Conservation (phyloP, 768 basidiomycete species). For the Amanita jacksonii region DNA sequence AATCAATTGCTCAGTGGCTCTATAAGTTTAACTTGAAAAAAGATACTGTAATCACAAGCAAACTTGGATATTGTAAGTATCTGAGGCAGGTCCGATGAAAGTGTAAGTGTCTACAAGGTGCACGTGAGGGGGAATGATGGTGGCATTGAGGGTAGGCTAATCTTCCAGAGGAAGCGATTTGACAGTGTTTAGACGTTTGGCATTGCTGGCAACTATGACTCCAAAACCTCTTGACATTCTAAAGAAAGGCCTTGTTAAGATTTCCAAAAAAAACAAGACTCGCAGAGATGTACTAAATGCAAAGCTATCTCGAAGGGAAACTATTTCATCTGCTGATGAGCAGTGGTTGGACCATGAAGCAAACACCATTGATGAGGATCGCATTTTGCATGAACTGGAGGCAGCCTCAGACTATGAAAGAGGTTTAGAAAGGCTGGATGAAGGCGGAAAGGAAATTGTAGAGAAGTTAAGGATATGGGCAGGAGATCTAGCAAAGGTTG, state of each 20-base stretch:
- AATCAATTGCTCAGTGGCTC: too few relatives aligned
- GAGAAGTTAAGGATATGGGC: background rate
- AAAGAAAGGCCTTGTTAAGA: constrained; percentile 8
- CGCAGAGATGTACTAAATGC: too few relatives aligned
- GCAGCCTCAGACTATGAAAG: constrained; percentile 15
- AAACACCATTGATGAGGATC: constrained; percentile 17
- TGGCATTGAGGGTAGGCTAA: too few relatives aligned
- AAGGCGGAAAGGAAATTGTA: background rate
- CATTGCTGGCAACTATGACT: constrained; percentile 14
- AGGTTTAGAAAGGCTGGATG: constrained; percentile 6
- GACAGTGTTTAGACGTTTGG: too few relatives aligned
- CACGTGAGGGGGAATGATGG: too few relatives aligned
- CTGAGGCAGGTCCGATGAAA: too few relatives aligned
- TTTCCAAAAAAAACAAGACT: constrained; percentile 4
- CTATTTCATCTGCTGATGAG: constrained; percentile 12
- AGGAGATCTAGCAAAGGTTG: background rate
- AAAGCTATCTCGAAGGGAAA: too few relatives aligned
- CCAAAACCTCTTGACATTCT: constrained; percentile 4
- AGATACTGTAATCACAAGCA: too few relatives aligned
- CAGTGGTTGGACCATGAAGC: constrained; percentile 16
- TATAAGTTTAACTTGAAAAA: too few relatives aligned
- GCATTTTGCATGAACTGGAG: constrained; percentile 13
- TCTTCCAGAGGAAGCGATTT: too few relatives aligned
- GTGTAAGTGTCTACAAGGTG: too few relatives aligned
- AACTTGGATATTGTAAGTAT: too few relatives aligned